These are phyloP conservation scores for Diutina catenulata DNA, from an alignment of 1,139 yeast genomes.

Conservation along the genomic window DNA sequence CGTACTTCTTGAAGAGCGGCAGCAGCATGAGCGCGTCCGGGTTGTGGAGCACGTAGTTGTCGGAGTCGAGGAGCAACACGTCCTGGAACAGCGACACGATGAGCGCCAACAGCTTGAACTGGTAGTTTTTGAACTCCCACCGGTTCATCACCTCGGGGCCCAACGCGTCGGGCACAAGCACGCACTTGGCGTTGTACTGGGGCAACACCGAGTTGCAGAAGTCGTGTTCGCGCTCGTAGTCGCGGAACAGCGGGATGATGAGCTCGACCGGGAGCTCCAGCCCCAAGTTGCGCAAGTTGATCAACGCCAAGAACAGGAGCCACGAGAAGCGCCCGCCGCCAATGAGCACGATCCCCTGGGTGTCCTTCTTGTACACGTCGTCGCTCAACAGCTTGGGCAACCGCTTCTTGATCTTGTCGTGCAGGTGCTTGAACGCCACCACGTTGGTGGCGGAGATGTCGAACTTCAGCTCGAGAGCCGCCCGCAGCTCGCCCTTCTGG, in stretches of 20 bases:
- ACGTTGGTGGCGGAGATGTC: background rate
- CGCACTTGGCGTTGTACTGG: conserved; percentile 19
- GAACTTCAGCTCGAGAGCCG: background rate
- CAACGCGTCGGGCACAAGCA: conserved; percentile 26
- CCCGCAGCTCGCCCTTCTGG: background rate
- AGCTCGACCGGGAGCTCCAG: conserved; percentile 50
- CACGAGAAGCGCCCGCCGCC: conserved; percentile 54
- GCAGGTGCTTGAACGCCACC: background rate
- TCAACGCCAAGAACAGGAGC: conserved; percentile 41
- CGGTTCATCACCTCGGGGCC: conserved; percentile 14
- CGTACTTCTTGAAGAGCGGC: conserved; percentile 18
- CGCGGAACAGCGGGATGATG: conserved; percentile 18
- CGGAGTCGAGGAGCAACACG: conserved; percentile 26
- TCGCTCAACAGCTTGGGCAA: conserved; percentile 16
- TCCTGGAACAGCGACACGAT: conserved; percentile 22
- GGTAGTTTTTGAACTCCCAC: conserved; percentile 17
- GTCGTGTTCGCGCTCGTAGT: conserved; percentile 16
- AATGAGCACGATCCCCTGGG: conserved; percentile 46
- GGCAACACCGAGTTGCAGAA: conserved; percentile 22
- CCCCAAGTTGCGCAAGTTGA: conserved; percentile 40
- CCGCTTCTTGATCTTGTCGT: conserved; percentile 10
- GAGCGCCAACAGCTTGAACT: conserved; percentile 23
- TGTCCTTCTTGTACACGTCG: conserved; percentile 13
- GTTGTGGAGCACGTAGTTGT: conserved; percentile 21
- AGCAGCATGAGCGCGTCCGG: conserved; percentile 22